Conservation (phyloP, 257 asterid species). For the Eucommia ulmoides region DNA sequence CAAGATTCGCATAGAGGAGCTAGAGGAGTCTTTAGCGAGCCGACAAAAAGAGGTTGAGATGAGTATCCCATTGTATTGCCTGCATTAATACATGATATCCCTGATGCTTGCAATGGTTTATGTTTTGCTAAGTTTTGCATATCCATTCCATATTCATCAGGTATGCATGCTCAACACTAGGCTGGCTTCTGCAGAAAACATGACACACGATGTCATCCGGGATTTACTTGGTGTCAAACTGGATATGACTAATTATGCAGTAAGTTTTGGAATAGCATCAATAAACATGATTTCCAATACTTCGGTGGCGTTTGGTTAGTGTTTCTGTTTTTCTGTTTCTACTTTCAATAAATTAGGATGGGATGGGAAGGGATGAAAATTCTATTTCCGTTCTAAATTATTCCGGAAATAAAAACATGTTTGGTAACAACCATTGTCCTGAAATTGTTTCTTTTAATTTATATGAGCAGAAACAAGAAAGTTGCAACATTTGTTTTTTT, state of each 20-base stretch:
- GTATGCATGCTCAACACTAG: slow-evolving; percentile 62
- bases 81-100: no score
- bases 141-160: slow-evolving; percentile 19
- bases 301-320: no score
- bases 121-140: not conserved
- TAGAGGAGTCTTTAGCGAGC: slow-evolving; percentile 52
- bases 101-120: no score
- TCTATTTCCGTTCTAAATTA: no score
- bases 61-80: not conserved
- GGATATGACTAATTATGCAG: slow-evolving; percentile 75
- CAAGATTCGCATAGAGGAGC: slow-evolving; percentile 56
- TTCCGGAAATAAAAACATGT: no score
- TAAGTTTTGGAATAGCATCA: slow-evolving; percentile 24
- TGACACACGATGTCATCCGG: slow-evolving; percentile 94
- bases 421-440: no score
- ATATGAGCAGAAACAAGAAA: no score
- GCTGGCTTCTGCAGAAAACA: slow-evolving; percentile 77
- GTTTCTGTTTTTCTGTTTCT: no score
- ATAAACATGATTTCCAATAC: slow-evolving; percentile 2
- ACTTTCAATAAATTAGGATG: no score
- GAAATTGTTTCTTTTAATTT: no score
- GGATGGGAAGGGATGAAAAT: no score
- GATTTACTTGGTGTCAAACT: slow-evolving; percentile 86
- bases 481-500: no score
- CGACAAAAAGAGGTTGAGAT: slow-evolving; percentile 62